Conservation (phyloP, 108 stramenopile genomes). For the Cyclostephanos tholiformis region DNA sequence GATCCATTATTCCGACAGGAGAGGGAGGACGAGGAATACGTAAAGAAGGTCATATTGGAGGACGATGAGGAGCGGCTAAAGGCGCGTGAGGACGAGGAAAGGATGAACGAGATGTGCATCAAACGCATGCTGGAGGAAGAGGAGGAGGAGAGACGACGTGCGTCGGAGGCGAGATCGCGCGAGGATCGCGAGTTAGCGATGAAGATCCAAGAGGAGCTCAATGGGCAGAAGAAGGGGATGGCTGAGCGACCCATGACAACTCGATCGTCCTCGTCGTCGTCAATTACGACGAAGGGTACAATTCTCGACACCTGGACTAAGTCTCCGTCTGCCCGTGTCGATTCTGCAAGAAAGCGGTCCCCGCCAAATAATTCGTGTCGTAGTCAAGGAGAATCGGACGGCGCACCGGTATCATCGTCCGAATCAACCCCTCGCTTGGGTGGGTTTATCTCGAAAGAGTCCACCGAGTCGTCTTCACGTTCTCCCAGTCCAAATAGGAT, state of each 20-base stretch:
- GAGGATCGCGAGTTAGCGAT: slow-evolving; percentile 31
- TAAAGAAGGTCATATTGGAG: slow-evolving; percentile 7
- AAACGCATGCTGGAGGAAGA: slow-evolving; percentile 5
- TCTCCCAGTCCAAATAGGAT: background rate
- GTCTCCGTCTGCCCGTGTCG: background rate
- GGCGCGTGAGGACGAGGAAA: slow-evolving; percentile 3
- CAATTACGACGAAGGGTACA: slow-evolving; percentile 11
- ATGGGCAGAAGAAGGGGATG: background rate
- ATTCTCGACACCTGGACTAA: slow-evolving; percentile 27
- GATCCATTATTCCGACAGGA: slow-evolving; percentile 34
- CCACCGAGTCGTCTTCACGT: background rate
- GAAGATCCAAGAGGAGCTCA: slow-evolving; percentile 16
- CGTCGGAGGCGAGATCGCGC: background rate
- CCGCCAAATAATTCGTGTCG: too few species aligned
- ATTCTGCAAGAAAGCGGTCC: too few species aligned
- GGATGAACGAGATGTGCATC: slow-evolving; percentile 9
- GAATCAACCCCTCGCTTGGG: background rate
- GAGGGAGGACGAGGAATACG: slow-evolving; percentile 30
- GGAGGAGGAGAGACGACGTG: background rate
- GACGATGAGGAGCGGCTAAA: background rate
- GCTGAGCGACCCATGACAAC: slow-evolving; percentile 6
- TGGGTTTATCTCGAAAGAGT: background rate
- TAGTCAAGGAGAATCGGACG: background rate
- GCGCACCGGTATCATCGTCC: background rate
- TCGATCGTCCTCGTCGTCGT: background rate